These are phyloP conservation scores for Goffeauzyma gilvescens DNA, from an alignment of 768 basidiomycete genomes.

Conservation along the genomic window DNA sequence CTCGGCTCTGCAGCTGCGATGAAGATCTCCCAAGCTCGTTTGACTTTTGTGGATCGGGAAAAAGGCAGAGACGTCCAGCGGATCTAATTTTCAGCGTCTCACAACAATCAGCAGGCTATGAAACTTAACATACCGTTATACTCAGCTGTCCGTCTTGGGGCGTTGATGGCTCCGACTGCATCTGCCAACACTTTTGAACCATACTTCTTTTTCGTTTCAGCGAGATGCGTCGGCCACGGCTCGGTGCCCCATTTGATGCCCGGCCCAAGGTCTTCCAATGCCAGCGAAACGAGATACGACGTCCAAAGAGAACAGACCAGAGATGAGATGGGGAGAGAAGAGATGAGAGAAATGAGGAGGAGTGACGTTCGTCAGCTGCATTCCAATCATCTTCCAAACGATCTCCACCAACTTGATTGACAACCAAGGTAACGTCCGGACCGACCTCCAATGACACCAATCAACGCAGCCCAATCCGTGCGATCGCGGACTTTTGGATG, in stretches of 20 bases:
- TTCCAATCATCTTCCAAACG: no score
- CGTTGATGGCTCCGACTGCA: slow-evolving; percentile 37
- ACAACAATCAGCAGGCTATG: no score
- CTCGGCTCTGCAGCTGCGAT: slow-evolving; percentile 24
- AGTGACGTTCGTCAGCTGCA: no score
- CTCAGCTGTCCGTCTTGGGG: slow-evolving; percentile 34
- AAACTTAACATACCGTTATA: slow-evolving; percentile 31
- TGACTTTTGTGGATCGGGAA: background rate
- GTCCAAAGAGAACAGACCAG: no score
- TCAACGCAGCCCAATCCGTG: slow-evolving; percentile 34
- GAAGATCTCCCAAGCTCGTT: slow-evolving; percentile 29
- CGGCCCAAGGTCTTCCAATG: slow-evolving; percentile 29
- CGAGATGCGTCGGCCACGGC: slow-evolving; percentile 31
- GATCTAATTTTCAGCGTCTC: no score
- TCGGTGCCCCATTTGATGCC: slow-evolving; percentile 22
- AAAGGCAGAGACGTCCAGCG: background rate
- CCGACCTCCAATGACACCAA: slow-evolving; percentile 37
- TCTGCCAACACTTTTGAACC: slow-evolving; percentile 35
- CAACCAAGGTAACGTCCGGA: no score
- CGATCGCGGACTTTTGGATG: slow-evolving; percentile 20
- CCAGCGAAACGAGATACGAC: no score
- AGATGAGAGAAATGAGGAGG: no score
- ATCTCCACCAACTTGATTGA: slow-evolving; percentile 24
- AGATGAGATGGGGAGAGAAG: no score
- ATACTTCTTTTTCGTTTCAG: slow-evolving; percentile 27